Percentiles rank a stretch among this genome's conserved stretches.
Evolutionary conservation across 1,284 basidiomycete genomes (phyloP).

Genomic region (Albatrellus sp.): DNA sequence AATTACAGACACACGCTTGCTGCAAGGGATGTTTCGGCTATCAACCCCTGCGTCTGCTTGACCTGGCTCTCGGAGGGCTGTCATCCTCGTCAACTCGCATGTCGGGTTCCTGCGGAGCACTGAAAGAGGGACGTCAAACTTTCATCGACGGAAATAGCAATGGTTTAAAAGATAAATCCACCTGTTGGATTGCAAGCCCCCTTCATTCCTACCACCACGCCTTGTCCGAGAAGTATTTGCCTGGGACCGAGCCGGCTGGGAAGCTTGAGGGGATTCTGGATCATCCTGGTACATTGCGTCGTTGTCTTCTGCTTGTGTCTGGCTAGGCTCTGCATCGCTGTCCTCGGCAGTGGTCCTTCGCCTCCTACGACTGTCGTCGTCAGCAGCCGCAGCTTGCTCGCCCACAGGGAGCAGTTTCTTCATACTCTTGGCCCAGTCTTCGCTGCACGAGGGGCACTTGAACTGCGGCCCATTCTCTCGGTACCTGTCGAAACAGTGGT

Average conservation of each 20-base stretch:
- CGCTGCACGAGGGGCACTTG: conserved; percentile 45
- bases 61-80: not conserved
- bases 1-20: too few relatives aligned
- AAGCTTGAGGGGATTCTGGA: conserved; percentile 1
- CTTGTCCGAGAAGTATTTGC: conserved; percentile 5
- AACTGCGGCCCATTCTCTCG: conserved; percentile 20
- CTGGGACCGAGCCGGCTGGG: conserved; percentile 17
- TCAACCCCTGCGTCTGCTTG: conserved; percentile 9
- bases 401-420: conserved; percentile 41
- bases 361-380: conserved; percentile 29
- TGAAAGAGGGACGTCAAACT: too few relatives aligned
- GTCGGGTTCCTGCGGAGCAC: too few relatives aligned
- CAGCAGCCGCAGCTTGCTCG: conserved; percentile 50
- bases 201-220: not conserved
- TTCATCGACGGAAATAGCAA: too few relatives aligned
- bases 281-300: conserved; percentile 12
- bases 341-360: conserved; percentile 17
- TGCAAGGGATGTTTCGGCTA: not conserved
- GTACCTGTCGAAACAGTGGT: conserved; percentile 47
- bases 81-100: too few relatives aligned
- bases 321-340: conserved; percentile 30
- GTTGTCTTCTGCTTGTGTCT: conserved; percentile 28
- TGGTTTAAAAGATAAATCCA: not conserved
- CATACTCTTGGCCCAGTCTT: conserved; percentile 41
- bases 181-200: conserved; percentile 11